Percentiles rank a stretch among this genome's conserved stretches.
phyloP scores from a whole-genome alignment of 495 filamentous ascomycete genomes.

The Echria macrotheca region DNA sequence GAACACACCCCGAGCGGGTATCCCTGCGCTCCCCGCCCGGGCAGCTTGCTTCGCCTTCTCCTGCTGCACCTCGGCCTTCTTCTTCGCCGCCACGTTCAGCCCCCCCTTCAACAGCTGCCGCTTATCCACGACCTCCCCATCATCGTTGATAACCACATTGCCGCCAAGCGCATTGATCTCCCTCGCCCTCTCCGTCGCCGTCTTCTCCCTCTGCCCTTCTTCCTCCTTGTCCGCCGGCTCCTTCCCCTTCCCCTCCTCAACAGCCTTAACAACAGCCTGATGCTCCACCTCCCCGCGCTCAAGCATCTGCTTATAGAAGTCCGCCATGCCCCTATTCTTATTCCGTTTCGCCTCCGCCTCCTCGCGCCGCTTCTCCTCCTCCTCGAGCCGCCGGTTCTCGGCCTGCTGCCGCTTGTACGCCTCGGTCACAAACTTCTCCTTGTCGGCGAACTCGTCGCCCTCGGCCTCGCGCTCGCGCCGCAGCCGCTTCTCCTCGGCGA shows the following conservation, averaged over 20 bases:
- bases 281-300: slow-evolving; percentile 72
- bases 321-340: slow-evolving; percentile 71
- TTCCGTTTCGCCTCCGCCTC: slow-evolving; percentile 62
- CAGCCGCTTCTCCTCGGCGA: slow-evolving; percentile 82
- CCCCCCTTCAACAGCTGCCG: slow-evolving; percentile 83
- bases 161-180: slow-evolving; percentile 69
- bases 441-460: slow-evolving; percentile 89
- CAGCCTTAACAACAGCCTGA: slow-evolving; percentile 59
- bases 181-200: slow-evolving; percentile 63
- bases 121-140: slow-evolving; percentile 92
- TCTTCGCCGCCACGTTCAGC: slow-evolving; percentile 69
- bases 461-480: slow-evolving; percentile 86
- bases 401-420: slow-evolving; percentile 93
- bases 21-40: slow-evolving; percentile 28
- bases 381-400: slow-evolving; percentile 70
- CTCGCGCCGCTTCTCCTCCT: slow-evolving; percentile 70
- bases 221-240: slow-evolving; percentile 36
- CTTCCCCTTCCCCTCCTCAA: slow-evolving; percentile 58
- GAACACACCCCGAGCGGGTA: slow-evolving; percentile 43
- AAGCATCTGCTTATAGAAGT: slow-evolving; percentile 80
- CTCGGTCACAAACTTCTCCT: slow-evolving; percentile 94
- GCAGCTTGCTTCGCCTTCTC: slow-evolving; percentile 29
- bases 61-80: slow-evolving; percentile 33
- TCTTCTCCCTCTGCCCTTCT: slow-evolving; percentile 51
- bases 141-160: slow-evolving; percentile 76